These are phyloP conservation scores for Yarrowia divulgata DNA, from an alignment of 805 yeast species.

Conservation along the genomic window DNA sequence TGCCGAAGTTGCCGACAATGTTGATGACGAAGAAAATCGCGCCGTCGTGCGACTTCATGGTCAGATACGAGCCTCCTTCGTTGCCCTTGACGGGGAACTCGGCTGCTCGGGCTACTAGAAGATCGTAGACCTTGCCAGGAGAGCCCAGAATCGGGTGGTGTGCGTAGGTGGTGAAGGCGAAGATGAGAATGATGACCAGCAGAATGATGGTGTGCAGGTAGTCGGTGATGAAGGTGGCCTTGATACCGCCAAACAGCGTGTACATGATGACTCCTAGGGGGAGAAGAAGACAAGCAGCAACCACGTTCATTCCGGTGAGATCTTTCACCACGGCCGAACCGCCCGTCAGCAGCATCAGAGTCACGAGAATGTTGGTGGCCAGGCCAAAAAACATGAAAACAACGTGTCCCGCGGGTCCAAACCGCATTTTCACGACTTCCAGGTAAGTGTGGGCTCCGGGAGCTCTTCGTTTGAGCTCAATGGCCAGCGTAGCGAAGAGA, in stretches of 20 bases:
- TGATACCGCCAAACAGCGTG: conserved; percentile 81
- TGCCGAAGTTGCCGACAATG: conserved; percentile 88
- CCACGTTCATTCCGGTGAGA: conserved; percentile 82
- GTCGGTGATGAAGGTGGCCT: conserved; percentile 82
- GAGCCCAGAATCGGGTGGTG: conserved; percentile 76
- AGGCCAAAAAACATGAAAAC: conserved; percentile 73
- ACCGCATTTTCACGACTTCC: conserved; percentile 82
- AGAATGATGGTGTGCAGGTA: conserved; percentile 83
- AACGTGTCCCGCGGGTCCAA: conserved; percentile 76
- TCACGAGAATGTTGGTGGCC: conserved; percentile 87
- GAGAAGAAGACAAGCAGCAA: conserved; percentile 80
- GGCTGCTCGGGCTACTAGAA: conserved; percentile 63
- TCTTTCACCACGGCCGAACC: conserved; percentile 84
- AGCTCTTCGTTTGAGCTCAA: conserved; percentile 86
- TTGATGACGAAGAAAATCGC: conserved; percentile 90
- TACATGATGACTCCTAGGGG: conserved; percentile 82
- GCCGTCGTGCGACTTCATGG: conserved; percentile 84
- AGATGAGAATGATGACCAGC: conserved; percentile 76
- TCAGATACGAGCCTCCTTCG: conserved; percentile 84
- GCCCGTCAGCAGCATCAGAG: conserved; percentile 91
- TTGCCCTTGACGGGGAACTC: conserved; percentile 77
- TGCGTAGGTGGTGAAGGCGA: conserved; percentile 81
- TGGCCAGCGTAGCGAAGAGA: conserved; percentile 84
- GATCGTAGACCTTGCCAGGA: conserved; percentile 80
- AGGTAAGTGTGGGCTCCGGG: conserved; percentile 92